Percentiles rank a stretch among this genome's conserved stretches.
Conservation (phyloP, 192 early-diverging fungal genomes). For the Gorgonomyces haynaldii region DNA sequence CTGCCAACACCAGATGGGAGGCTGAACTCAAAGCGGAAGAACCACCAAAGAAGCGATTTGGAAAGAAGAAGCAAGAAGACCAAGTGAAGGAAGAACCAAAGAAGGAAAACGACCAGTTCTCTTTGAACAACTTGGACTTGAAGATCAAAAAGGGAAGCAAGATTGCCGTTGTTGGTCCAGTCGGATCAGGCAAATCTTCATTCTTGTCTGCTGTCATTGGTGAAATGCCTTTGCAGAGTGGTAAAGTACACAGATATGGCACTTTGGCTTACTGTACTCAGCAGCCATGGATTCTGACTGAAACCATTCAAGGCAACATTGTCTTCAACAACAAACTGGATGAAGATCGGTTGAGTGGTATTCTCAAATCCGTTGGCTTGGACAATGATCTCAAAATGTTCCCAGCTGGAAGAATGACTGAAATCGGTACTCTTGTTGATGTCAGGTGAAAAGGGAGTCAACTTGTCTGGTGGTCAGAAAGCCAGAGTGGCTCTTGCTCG, state of each 20-base stretch:
- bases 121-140: background rate
- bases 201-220: slow-evolving; percentile 34
- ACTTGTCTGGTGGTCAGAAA: slow-evolving; percentile 32
- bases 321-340: slow-evolving; percentile 13
- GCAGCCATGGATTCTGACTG: slow-evolving; percentile 19
- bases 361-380: slow-evolving; percentile 25
- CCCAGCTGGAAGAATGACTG: slow-evolving; percentile 16
- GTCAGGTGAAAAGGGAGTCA: slow-evolving; percentile 32
- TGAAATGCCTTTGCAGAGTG: slow-evolving; percentile 24
- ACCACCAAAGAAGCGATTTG: background rate
- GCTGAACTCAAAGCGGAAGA: background rate
- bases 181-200: slow-evolving; percentile 45
- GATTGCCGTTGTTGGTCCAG: slow-evolving; percentile 34
- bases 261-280: slow-evolving; percentile 16
- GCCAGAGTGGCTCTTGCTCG: slow-evolving; percentile 26
- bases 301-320: slow-evolving; percentile 18
- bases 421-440: no score
- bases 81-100: background rate
- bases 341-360: slow-evolving; percentile 9
- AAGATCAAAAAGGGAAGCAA: slow-evolving; percentile 4
- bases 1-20: background rate
- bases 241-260: background rate
- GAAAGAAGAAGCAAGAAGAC: background rate
- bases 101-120: background rate
- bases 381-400: slow-evolving; percentile 21